These are phyloP conservation scores for Cercospora citrullina DNA, from an alignment of 2,329 filamentous ascomycete species.

Conservation along the genomic window DNA sequence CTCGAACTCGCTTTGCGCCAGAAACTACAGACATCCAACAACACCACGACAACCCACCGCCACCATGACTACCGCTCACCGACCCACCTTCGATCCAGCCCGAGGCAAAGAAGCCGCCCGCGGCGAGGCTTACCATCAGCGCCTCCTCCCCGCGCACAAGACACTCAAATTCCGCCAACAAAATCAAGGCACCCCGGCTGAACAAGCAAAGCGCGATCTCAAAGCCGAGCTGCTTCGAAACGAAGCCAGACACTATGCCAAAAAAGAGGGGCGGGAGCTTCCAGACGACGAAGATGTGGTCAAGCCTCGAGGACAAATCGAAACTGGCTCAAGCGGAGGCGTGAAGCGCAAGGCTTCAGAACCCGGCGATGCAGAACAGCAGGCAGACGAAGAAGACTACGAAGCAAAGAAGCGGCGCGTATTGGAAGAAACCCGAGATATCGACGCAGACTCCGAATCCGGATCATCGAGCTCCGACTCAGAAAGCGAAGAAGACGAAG, in stretches of 20 bases:
- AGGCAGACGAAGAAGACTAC: slow-evolving; percentile 62
- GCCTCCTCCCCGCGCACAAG: slow-evolving; percentile 89
- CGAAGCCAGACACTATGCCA: slow-evolving; percentile 83
- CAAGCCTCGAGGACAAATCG: slow-evolving; percentile 44
- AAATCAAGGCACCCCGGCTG: slow-evolving; percentile 85
- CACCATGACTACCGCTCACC: slow-evolving; percentile 60
- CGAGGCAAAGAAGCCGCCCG: slow-evolving; percentile 92
- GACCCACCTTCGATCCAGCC: slow-evolving; percentile 95
- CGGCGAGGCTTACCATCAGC: slow-evolving; percentile 93
- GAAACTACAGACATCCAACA: background rate
- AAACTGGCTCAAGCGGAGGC: slow-evolving; percentile 43
- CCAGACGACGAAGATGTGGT: slow-evolving; percentile 42
- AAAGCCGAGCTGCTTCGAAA: slow-evolving; percentile 86
- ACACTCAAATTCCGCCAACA: slow-evolving; percentile 84
- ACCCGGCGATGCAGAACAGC: slow-evolving; percentile 42
- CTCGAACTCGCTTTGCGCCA: background rate
- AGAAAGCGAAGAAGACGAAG: slow-evolving; percentile 68
- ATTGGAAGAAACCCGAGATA: slow-evolving; percentile 81
- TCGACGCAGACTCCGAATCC: slow-evolving; percentile 76
- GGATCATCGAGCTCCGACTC: slow-evolving; percentile 26
- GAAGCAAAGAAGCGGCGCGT: slow-evolving; percentile 83
- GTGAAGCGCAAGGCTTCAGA: slow-evolving; percentile 62
- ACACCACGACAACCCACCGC: slow-evolving; percentile 15
- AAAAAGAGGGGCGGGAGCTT: slow-evolving; percentile 65
- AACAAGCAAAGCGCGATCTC: slow-evolving; percentile 71